A percentile compares a stretch with the other conserved stretches of the same genome.
Conservation (phyloP, 2,329 filamentous ascomycete genomes). For the Colletotrichum costaricense region DNA sequence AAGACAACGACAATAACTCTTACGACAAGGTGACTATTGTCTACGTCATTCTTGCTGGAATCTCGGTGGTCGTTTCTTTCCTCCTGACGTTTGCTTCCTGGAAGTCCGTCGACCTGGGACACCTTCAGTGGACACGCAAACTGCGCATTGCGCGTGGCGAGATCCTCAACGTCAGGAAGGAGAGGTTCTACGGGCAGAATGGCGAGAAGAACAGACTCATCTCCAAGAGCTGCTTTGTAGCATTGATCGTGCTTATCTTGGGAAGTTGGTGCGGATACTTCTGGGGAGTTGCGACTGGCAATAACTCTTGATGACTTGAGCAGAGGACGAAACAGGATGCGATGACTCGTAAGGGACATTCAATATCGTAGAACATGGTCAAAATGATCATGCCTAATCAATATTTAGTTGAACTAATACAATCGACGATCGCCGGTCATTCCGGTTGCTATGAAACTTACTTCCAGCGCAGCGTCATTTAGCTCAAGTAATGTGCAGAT, state of each 20-base stretch:
- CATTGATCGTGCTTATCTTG: conserved; percentile 57
- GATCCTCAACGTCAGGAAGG: conserved; percentile 48
- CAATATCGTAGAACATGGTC: too few species aligned
- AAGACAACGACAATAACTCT: conserved; percentile 66
- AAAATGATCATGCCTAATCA: too few species aligned
- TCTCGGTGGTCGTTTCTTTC: conserved; percentile 57
- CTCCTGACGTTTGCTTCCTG: conserved; percentile 51
- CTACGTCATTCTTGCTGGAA: conserved; percentile 64
- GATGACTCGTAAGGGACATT: too few species aligned
- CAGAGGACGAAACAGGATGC: too few species aligned
- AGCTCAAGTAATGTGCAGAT: neutral
- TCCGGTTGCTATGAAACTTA: neutral
- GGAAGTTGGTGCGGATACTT: conserved; percentile 69
- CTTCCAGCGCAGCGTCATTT: neutral
- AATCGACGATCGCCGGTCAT: neutral
- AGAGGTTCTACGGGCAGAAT: conserved; percentile 47
- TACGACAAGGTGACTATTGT: conserved; percentile 67
- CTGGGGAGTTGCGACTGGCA: conserved; percentile 68
- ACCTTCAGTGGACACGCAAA: conserved; percentile 68
- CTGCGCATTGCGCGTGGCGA: conserved; percentile 58
- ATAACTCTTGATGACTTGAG: conserved; percentile 45
- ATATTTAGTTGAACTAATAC: neutral
- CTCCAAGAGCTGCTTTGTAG: conserved; percentile 55
- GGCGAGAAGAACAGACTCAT: conserved; percentile 52
- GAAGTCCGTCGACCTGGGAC: conserved; percentile 53